Conservation (phyloP, 2,329 filamentous ascomycete species). For the Fusarium oxysporum region DNA sequence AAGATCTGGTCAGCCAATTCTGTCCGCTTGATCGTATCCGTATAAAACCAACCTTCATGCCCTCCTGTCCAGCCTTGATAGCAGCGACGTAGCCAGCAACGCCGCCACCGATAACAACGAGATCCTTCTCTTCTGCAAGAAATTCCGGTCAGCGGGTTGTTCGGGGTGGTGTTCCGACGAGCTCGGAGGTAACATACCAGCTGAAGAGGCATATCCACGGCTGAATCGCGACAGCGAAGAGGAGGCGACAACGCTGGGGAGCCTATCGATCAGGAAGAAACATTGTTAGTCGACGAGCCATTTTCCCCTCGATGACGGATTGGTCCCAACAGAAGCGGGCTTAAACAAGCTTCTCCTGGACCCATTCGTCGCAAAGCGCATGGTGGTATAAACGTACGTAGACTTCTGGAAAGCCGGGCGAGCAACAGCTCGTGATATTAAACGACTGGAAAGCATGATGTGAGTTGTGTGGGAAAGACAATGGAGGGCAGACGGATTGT, state of each 20-base stretch:
- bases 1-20: slow-evolving; percentile 28
- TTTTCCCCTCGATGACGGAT: slow-evolving; percentile 25
- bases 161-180: slow-evolving; percentile 21
- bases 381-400: slow-evolving; percentile 57
- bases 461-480: slow-evolving; percentile 44
- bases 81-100: slow-evolving; percentile 98
- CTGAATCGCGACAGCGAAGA: slow-evolving; percentile 63
- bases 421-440: slow-evolving; percentile 68
- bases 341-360: slow-evolving; percentile 23
- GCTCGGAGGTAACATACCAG: slow-evolving; percentile 58
- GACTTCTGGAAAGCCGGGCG: slow-evolving; percentile 67
- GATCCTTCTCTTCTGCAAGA: slow-evolving; percentile 85
- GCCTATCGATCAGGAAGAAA: slow-evolving; percentile 50
- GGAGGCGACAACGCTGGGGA: slow-evolving; percentile 62
- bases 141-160: slow-evolving; percentile 36
- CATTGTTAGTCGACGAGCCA: slow-evolving; percentile 41
- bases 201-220: slow-evolving; percentile 68
- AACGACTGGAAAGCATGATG: slow-evolving; percentile 69
- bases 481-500: slow-evolving; percentile 40
- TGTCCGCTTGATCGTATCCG: slow-evolving; percentile 1
- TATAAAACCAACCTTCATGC: slow-evolving; percentile 77
- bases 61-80: slow-evolving; percentile 98
- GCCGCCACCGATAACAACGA: slow-evolving; percentile 97
- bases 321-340: slow-evolving; percentile 24
- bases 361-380: slow-evolving; percentile 7